These are phyloP conservation scores for Brassica nigra DNA, from an alignment of 345 rosid species.

Conservation along the genomic window DNA sequence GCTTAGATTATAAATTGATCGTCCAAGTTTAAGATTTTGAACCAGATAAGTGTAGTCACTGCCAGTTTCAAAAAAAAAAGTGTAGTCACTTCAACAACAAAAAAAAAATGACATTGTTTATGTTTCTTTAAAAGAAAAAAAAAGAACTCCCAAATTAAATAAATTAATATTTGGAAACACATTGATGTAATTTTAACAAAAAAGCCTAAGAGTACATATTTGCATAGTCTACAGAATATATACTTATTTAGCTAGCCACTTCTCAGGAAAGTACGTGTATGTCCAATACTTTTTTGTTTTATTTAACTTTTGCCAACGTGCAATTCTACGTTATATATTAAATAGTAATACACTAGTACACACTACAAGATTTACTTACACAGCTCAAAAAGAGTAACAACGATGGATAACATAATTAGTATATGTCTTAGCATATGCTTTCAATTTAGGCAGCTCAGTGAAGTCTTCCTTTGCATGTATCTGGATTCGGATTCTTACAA, in stretches of 20 bases:
- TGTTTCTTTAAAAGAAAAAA: not conserved
- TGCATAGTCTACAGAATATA: conserved; percentile 24
- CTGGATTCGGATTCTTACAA: conserved; percentile 35
- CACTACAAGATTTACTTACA: not conserved
- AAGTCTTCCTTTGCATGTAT: conserved; percentile 23
- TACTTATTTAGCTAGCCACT: conserved; percentile 23
- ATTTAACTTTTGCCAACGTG: conserved; percentile 21
- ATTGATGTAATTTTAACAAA: conserved; percentile 5
- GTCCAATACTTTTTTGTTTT: conserved; percentile 7
- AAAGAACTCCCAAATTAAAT: not conserved
- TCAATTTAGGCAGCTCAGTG: conserved; percentile 26
- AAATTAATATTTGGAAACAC: conserved; percentile 3
- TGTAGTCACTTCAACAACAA: not conserved
- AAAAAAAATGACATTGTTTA: not conserved
- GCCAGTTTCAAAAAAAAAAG: not conserved
- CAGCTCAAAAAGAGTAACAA: conserved; percentile 15
- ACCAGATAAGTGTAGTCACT: not conserved
- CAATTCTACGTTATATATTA: conserved; percentile 7
- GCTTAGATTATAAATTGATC: not conserved
- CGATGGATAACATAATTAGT: conserved; percentile 29
- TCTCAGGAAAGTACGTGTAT: conserved; percentile 26
- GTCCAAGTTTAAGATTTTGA: conserved; percentile 1
- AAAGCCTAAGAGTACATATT: not conserved
- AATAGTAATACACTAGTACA: not conserved
- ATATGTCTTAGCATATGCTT: conserved; percentile 41